Conservation (phyloP, 1,139 yeast genomes). For the Debaryomyces psychrophilus region DNA sequence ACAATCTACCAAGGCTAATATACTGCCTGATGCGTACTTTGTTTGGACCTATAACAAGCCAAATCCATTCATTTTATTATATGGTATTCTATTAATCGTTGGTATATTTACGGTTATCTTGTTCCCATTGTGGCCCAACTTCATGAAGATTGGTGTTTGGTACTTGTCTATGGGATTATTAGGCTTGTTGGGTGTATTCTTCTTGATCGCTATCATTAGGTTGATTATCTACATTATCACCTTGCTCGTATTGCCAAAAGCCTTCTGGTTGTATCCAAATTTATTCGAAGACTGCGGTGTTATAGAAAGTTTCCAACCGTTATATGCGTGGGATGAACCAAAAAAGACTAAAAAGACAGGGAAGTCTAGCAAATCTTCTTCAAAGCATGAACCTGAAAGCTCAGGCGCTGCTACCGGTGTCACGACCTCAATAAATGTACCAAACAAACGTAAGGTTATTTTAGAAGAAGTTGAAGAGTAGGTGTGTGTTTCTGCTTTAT, state of each 20-base stretch:
- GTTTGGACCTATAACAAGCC: slow-evolving; percentile 87
- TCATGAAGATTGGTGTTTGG: slow-evolving; percentile 91
- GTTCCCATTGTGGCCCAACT: slow-evolving; percentile 95
- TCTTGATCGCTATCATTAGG: slow-evolving; percentile 78
- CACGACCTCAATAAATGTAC: slow-evolving; percentile 16
- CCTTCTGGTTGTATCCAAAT: slow-evolving; percentile 95
- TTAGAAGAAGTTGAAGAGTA: slow-evolving; percentile 55
- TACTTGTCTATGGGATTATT: slow-evolving; percentile 78
- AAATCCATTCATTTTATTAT: slow-evolving; percentile 63
- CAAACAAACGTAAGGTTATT: slow-evolving; percentile 34
- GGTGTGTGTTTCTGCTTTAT: slow-evolving; percentile 1
- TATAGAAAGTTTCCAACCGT: slow-evolving; percentile 85
- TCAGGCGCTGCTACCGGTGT: slow-evolving; percentile 20
- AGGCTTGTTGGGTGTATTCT: slow-evolving; percentile 74
- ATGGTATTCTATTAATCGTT: slow-evolving; percentile 65
- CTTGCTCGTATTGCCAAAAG: slow-evolving; percentile 60
- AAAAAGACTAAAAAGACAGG: slow-evolving; percentile 32
- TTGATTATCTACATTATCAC: slow-evolving; percentile 71
- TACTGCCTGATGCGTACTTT: slow-evolving; percentile 78
- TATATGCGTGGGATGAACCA: slow-evolving; percentile 81
- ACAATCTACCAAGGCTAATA: slow-evolving; percentile 66
- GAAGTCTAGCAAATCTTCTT: slow-evolving; percentile 19
- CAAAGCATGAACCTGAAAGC: slow-evolving; percentile 13
- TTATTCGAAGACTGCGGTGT: slow-evolving; percentile 95
- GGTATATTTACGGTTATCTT: slow-evolving; percentile 77